Base-by-base conservation (phyloP, 2,329 filamentous ascomycete species). In the Clarireedia paspali region DNA sequence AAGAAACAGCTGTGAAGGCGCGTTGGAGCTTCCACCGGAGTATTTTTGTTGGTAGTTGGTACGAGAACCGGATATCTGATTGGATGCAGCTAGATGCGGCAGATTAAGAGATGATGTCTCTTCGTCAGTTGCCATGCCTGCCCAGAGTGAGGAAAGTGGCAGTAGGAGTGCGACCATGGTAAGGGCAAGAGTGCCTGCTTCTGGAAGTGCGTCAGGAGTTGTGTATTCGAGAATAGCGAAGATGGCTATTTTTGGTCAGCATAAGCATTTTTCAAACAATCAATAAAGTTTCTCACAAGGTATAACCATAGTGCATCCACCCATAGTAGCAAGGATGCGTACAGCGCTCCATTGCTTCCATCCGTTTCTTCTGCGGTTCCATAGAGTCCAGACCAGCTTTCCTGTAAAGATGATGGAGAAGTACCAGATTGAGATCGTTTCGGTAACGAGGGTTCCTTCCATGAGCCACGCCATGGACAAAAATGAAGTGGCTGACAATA, bases 71-170 rank as follows among this genome's bases (percentile, higher is more conserved):
- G 48, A 50, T 2, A 20, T 24, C 15, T 10, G 17, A 5, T 38
- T 27, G 15, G 45, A 40, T 12, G 39, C 52, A 1, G 47, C 12
- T 14, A 58, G 47, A 6, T 50, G 47, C 10, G 61, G 59, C 46
- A 66, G 42, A 34, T 63, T 55, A 52, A 64, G 60, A 15, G 58
- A 45, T 5, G 61, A 58, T 17, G 34, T 51, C 24, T 59, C 57
- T 44, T 60, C 57, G 20, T 64, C 60, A 20, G 59, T 64, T 26
- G 58, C 54, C 60, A 64, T 64, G n/a, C 63, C 54, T 14, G 84
- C 84, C 85, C 85, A 88, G 61, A 88, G 76, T 17, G 82, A 80
- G 14, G 83, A 85, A 10, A 88, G 74, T 1, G 85, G 85, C 15
- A 88, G 77, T 59, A 82, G 82, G 58, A 87, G 75, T 56, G 78